Percentiles rank a stretch among this genome's conserved stretches.
Evolutionary conservation across 257 asterid genomes (phyloP).

Genomic region (Lavandula angustifolia): DNA sequence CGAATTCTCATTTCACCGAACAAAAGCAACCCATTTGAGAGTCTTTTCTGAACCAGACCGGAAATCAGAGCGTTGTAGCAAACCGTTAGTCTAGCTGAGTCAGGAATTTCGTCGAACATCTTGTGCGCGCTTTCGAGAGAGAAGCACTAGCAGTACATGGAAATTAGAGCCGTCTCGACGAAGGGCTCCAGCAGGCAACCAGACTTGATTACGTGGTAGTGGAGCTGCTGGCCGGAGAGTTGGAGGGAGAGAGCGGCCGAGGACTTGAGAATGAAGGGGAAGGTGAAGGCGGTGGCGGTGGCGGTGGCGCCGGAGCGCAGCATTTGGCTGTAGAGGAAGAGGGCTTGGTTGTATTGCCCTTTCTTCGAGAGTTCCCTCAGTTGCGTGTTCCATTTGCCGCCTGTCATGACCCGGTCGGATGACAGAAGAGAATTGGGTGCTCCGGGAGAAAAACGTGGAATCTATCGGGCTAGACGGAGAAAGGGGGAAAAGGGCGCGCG

Average conservation of each 20-base stretch:
- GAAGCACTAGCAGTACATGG: constrained; percentile 54
- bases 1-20: constrained; percentile 57
- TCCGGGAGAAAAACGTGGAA: no score
- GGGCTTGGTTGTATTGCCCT: constrained; percentile 58
- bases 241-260: constrained; percentile 59
- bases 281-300: constrained; percentile 82
- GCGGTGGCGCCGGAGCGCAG: constrained; percentile 67
- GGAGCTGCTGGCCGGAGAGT: constrained; percentile 56
- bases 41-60: constrained; percentile 51
- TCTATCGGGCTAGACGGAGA: no score
- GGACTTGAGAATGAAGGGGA: constrained; percentile 81
- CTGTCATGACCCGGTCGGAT: no score
- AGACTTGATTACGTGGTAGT: constrained; percentile 66
- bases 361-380: constrained; percentile 66
- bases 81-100: constrained; percentile 48
- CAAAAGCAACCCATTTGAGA: constrained; percentile 47
- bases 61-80: constrained; percentile 83
- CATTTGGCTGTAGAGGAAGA: constrained; percentile 66
- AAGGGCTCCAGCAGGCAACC: constrained; percentile 81
- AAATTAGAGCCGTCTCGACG: constrained; percentile 68
- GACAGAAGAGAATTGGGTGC: no score
- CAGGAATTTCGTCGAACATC: constrained; percentile 79
- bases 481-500: no score
- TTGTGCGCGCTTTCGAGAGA: constrained; percentile 42
- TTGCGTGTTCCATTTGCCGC: constrained; percentile 70